These are phyloP conservation scores for Lycium barbarum DNA, from an alignment of 257 asterid genomes.

Conservation along the genomic window DNA sequence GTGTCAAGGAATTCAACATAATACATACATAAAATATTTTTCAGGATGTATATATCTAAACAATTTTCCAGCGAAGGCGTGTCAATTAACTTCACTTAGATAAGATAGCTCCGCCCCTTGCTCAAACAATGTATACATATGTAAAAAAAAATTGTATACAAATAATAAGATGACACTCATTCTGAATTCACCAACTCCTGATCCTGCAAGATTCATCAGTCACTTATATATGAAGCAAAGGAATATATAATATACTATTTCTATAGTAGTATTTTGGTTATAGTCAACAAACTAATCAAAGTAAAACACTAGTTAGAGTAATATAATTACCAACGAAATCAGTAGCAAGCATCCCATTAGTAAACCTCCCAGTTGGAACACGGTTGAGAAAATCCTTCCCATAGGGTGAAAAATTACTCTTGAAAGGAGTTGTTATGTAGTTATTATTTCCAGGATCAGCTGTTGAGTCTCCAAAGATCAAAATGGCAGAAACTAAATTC, in stretches of 20 bases:
- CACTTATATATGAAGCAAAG: no score
- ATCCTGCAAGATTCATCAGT: background rate
- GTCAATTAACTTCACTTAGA: background rate
- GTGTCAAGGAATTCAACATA: no score
- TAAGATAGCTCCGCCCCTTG: background rate
- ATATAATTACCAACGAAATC: conserved; percentile 62
- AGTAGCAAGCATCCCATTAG: conserved; percentile 68
- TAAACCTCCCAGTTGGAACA: conserved; percentile 73
- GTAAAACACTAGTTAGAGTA: background rate
- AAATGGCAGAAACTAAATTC: conserved; percentile 47
- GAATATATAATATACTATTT: no score
- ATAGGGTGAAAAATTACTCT: conserved; percentile 73
- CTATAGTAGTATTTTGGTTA: background rate
- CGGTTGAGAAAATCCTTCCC: conserved; percentile 69
- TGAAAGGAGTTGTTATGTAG: conserved; percentile 52
- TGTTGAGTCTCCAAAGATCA: conserved; percentile 83
- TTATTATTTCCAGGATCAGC: conserved; percentile 85
- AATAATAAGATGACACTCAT: background rate
- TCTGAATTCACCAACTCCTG: background rate
- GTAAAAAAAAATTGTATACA: background rate
- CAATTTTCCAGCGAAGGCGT: background rate
- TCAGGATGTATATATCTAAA: background rate
- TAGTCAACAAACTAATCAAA: background rate
- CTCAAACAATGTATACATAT: background rate
- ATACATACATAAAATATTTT: no score